Base-by-base conservation (phyloP, 129 eudicot genomes). In the Lonicera japonica region DNA sequence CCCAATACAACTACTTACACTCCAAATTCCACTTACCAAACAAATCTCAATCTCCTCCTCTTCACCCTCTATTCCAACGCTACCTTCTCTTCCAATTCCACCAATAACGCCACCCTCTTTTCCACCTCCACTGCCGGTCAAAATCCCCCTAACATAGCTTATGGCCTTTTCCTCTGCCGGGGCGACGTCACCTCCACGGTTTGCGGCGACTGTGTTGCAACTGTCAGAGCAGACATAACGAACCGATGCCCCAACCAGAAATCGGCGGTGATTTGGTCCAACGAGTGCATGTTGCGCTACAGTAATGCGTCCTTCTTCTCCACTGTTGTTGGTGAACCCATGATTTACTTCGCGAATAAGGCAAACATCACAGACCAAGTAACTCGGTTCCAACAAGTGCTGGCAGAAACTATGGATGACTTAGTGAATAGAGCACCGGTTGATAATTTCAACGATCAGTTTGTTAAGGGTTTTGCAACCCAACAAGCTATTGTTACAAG, bases 161-260 rank as follows among this genome's bases (percentile, higher is more conserved):
- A 73, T 23, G 88, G 73, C 14, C 29, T 67, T 19, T 63, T 56
- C 21, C 68, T 74, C 11, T 82, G 88, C 61, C 75, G 82, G 10
- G 81, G 83, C 11, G 88, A 78, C 48, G 29, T 67, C 9, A 21
- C 63, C 21, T 9, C 53, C 50, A 74, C 69, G 14, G 12, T 54
- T 1, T 81, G 87, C 52, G 48, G 48, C 0, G 62, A 5, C 4
- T 81, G 80, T 61, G 56, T 73, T 6, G 10, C 0, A 5, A 39
- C 22, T 25, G 71, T 77, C 4, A 16, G 45, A 5, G 10, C 10
- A 20, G 46, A 25, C 11, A 57, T 76, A 64, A 5, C 47, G 13
- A 1, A 0, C 8, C 13, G 21, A 10, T 67, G 70, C 57, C 55
- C 66, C 43, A 29, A 17, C 34, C 39, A 21, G 34, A 71, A 61